Evolutionary conservation across 2,329 filamentous ascomycete genomes (phyloP).

Genomic region (Calycina herbarum): DNA sequence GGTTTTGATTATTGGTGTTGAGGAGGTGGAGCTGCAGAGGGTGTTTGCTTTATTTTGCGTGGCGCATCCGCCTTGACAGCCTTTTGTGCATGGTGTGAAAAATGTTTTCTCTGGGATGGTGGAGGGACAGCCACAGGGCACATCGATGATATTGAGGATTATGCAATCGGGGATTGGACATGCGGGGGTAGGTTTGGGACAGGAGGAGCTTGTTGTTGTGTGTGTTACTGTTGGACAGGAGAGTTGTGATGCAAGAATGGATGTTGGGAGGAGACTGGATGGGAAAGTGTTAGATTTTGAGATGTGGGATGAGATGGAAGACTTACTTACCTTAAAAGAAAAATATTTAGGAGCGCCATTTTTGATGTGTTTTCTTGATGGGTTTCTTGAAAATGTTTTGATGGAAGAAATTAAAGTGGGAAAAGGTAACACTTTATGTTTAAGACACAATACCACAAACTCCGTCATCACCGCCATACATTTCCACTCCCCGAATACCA

Average conservation of each 20-base stretch:
- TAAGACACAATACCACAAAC: not conserved
- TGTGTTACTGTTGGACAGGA: slow-evolving; percentile 29
- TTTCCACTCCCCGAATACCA: too few relatives aligned
- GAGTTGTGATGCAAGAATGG: not conserved
- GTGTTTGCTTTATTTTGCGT: slow-evolving; percentile 10
- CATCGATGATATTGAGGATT: slow-evolving; percentile 20
- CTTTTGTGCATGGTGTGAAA: slow-evolving; percentile 25
- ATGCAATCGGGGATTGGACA: slow-evolving; percentile 27
- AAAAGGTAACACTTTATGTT: not conserved
- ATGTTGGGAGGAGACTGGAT: not conserved
- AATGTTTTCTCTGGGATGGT: slow-evolving; percentile 26
- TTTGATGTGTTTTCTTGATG: not conserved
- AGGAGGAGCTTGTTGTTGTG: slow-evolving; percentile 19
- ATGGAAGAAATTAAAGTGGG: not conserved
- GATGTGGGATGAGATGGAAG: not conserved
- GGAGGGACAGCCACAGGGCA: slow-evolving; percentile 32
- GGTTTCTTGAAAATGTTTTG: not conserved
- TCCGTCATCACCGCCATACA: not conserved
- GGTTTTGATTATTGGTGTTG: too few relatives aligned
- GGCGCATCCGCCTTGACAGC: slow-evolving; percentile 19
- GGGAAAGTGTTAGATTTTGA: not conserved
- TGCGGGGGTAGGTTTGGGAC: slow-evolving; percentile 20
- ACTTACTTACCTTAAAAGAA: not conserved
- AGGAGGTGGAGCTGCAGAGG: not conserved
- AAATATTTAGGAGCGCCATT: not conserved